Evolutionary conservation across 1,139 yeast species (phyloP).

Genomic region (Sugiyamaella novakii): DNA sequence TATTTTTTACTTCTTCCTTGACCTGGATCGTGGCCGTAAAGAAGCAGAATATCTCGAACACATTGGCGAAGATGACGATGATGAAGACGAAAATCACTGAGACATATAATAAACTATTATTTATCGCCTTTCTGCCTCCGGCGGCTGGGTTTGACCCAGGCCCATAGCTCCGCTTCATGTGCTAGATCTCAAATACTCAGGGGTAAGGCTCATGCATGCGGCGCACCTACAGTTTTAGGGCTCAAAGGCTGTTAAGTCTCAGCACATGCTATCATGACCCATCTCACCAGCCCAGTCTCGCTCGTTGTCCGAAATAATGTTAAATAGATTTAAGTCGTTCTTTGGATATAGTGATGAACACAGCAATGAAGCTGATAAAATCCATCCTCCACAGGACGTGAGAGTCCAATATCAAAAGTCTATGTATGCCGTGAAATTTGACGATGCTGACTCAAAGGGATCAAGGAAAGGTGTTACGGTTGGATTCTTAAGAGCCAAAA

Average conservation of each 20-base stretch:
- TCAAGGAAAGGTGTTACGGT: constrained; percentile 52
- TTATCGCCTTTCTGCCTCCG: neutral
- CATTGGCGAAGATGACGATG: constrained; percentile 23
- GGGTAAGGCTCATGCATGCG: constrained; percentile 5
- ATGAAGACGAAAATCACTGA: neutral
- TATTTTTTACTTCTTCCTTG: constrained; percentile 49
- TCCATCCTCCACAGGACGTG: constrained; percentile 11
- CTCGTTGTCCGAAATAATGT: constrained; percentile 12
- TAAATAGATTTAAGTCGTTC: constrained; percentile 12
- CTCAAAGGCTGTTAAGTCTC: neutral
- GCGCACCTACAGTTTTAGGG: too few relatives aligned
- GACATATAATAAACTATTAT: neutral
- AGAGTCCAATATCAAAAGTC: constrained; percentile 21
- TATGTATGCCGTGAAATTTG: constrained; percentile 18
- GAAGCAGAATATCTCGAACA: constrained; percentile 39
- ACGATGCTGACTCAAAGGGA: constrained; percentile 13
- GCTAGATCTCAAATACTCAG: neutral
- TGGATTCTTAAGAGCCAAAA: constrained; percentile 53
- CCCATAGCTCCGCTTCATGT: neutral
- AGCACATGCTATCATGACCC: too few relatives aligned
- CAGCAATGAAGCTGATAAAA: neutral
- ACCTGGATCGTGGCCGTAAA: constrained; percentile 56
- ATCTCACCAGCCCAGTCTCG: too few relatives aligned
- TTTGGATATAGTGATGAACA: constrained; percentile 14
- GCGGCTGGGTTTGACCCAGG: neutral